Base-by-base conservation (phyloP, 148 eudicot species). In the Gaultheria prostrata region DNA sequence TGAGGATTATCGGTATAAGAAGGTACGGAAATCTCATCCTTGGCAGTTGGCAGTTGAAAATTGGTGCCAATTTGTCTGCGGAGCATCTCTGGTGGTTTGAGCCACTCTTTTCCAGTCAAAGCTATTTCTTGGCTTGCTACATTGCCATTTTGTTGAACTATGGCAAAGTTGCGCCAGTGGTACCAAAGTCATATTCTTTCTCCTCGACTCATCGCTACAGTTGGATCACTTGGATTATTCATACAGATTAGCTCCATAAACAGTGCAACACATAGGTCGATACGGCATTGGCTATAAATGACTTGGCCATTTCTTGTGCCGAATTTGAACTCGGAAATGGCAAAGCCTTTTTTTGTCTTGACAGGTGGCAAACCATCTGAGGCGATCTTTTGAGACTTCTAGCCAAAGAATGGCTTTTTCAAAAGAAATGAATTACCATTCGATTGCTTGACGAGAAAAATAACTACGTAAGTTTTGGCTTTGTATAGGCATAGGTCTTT, bases 1-100 rank as follows among this genome's bases (percentile, higher is more conserved):
- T n/a, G 95, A 94, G 35, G 96, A 92, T 71, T 93, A 90, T 84
- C 93, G 95, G 80, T 63, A 87, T 85, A 94, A 90, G 89, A 97
- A 97, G 99, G 99, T 97, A 89, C 54, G 2, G 28, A 26, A 7
- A 57, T 80, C 63, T 81, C 48, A 7, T 84, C 69, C 75, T 67
- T 14, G 79, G 43, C 35, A 35, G 0, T 15, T 49, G 2, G 14
- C 18, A 12, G 8, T 11, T 59, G 12, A 39, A 61, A 61, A n/a
- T 32, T 80, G 21, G 51, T n/a, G 50, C 81, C 21, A 12, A 12
- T 57, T 35, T 24, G 18, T 35, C 30, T 20, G 50, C 33, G 39
- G 71, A 57, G 50, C 43, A 35, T 63, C 30, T 63, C 70, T 1
- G 26, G 26, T 0, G 32, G 14, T 3, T 63, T 63, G 32, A 63